Evolutionary conservation across 2,329 filamentous ascomycete species (phyloP).

Genomic region (Sporothrix euskadiensis): DNA sequence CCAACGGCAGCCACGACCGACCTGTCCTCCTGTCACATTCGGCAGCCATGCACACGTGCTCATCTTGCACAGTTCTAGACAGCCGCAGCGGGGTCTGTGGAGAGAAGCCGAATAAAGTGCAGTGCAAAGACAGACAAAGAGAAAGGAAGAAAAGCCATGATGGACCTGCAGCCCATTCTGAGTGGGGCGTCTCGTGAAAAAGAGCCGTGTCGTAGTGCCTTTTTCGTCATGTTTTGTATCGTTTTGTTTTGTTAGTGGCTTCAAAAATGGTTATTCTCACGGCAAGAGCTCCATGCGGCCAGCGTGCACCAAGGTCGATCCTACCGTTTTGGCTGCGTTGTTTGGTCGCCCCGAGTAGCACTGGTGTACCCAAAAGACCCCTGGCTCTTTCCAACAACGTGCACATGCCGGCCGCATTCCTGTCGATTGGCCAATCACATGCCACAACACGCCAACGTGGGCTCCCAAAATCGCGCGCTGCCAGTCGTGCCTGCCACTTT

Average conservation of each 20-base stretch:
- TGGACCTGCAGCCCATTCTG: background rate
- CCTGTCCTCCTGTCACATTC: slow-evolving; percentile 9
- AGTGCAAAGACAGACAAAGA: background rate
- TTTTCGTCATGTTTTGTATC: background rate
- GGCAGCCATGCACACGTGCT: slow-evolving; percentile 14
- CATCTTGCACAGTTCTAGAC: background rate
- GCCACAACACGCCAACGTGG: slow-evolving; percentile 11
- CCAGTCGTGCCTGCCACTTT: slow-evolving; percentile 16
- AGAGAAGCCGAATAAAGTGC: background rate
- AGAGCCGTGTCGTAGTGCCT: background rate
- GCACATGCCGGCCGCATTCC: background rate
- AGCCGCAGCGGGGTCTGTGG: background rate
- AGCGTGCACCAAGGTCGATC: background rate
- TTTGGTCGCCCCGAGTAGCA: background rate
- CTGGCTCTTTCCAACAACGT: background rate
- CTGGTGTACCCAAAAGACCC: background rate
- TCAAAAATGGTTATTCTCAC: background rate
- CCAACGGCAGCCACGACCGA: background rate
- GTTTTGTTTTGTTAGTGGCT: background rate
- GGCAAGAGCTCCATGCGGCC: slow-evolving; percentile 5
- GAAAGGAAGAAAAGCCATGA: background rate
- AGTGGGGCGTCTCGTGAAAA: background rate
- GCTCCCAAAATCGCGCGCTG: slow-evolving; percentile 24
- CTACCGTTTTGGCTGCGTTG: background rate
- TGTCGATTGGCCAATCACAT: slow-evolving; percentile 27